Evolutionary conservation across 495 filamentous ascomycete genomes (phyloP), one percentile per base, ranked within the genome.

Genomic region (Chaetomium cochliodes): DNA sequence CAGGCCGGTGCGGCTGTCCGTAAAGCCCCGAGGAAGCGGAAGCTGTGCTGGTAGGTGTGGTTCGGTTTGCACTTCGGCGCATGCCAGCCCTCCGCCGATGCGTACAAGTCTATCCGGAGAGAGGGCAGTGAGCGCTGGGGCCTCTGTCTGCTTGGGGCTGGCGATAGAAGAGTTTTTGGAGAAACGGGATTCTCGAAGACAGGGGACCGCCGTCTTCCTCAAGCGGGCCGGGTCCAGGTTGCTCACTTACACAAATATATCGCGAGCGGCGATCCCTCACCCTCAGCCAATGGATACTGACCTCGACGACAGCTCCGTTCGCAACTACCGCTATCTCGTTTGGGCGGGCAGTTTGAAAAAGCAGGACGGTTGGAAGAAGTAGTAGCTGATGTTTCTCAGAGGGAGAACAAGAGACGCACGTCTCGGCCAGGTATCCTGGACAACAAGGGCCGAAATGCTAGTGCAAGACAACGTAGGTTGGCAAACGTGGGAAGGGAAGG

Each of bases 151-250:
- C 50, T 46, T 25, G 39, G 60, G n/a, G 39, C 28, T 22, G 57
- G 13, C 30, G 49, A 8, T 47, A n/a, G 51, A 52, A 63, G 59
- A 59, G 58, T 63, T 67, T 67, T 66, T 67, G 60, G 65, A 28
- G 44, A 54, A 58, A 53, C 46, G 42, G 53, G 26, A 46, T 30
- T 25, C 16, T 50, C 23, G n/a, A 63, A 58, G 62, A 60, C 65
- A 73, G 64, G 67, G 67, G 64, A 68, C 56, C 62, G 62, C 62
- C 59, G 67, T 62, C 65, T 71, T 66, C 33, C 25, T 53, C 37
- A 50, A 65, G 72, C 54, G 63, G 57, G 62, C 59, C 58, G 66
- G 64, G 61, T 68, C 60, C 60, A 49, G 62, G 66, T 64, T 60
- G 52, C 50, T 67, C 65, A 70, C 72, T 69, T 71, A 72, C 50